Percentiles rank a stretch among this genome's conserved stretches.
Evolutionary conservation across 2,329 filamentous ascomycete species (phyloP).

Genomic region (Colletotrichum echinochloae): DNA sequence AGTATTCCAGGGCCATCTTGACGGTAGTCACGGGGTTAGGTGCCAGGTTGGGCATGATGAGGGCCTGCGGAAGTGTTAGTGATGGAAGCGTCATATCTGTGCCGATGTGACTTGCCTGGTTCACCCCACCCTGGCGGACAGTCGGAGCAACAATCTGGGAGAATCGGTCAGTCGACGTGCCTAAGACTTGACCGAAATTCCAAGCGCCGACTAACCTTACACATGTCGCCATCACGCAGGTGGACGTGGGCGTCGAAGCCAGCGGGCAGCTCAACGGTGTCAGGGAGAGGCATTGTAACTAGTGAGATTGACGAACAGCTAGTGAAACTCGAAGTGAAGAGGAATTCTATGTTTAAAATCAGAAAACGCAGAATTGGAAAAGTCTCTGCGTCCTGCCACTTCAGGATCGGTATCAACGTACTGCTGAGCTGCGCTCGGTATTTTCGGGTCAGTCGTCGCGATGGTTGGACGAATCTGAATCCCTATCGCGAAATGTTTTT

Average conservation of each 20-base stretch:
- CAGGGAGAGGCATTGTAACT: conserved; percentile 35
- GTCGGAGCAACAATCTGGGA: conserved; percentile 58
- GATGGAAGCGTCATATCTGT: neutral
- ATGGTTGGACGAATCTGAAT: neutral
- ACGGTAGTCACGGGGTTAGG: conserved; percentile 72
- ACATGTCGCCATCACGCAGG: conserved; percentile 75
- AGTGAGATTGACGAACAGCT: neutral
- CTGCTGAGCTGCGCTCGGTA: neutral
- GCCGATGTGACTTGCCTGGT: conserved; percentile 51
- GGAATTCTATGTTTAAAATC: neutral
- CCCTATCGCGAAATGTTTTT: conserved; percentile 37
- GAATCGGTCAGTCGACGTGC: neutral
- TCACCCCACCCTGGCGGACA: conserved; percentile 71
- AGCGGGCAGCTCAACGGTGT: conserved; percentile 66
- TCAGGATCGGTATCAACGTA: neutral
- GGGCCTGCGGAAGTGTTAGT: conserved; percentile 6
- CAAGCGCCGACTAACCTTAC: conserved; percentile 51
- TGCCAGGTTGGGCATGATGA: conserved; percentile 70
- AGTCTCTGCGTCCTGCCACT: no score
- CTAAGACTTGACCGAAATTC: no score
- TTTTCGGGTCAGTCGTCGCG: conserved; percentile 7
- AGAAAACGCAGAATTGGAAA: neutral
- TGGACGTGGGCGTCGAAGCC: conserved; percentile 79
- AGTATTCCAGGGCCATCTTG: conserved; percentile 74
- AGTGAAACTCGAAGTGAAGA: neutral